Conservation (phyloP, 2,329 filamentous ascomycete species). For the Stemphylium beticola region DNA sequence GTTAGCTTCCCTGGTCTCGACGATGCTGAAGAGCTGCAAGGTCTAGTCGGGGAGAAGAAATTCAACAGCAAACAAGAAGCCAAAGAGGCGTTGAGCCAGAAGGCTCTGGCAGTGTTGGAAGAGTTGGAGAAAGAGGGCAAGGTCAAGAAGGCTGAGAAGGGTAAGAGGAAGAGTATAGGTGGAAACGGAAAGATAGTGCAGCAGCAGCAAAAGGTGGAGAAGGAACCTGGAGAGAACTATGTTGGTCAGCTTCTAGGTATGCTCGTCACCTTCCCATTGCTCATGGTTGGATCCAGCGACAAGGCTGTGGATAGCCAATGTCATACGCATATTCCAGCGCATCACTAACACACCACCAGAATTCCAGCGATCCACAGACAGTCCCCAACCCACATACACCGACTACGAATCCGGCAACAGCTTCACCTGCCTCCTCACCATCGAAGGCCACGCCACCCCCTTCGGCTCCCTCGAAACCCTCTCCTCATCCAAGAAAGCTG, state of each 20-base stretch:
- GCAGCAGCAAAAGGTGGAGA: not conserved
- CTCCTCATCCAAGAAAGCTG: slow-evolving; percentile 51
- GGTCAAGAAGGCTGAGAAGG: slow-evolving; percentile 26
- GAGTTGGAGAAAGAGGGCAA: slow-evolving; percentile 29
- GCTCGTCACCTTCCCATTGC: slow-evolving; percentile 3
- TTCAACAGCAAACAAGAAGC: slow-evolving; percentile 52
- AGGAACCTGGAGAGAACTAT: slow-evolving; percentile 33
- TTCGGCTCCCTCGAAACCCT: slow-evolving; percentile 46
- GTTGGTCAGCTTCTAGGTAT: slow-evolving; percentile 49
- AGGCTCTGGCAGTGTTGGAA: slow-evolving; percentile 37
- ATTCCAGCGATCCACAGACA: slow-evolving; percentile 35
- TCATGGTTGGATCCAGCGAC: too few relatives aligned
- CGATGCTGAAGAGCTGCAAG: slow-evolving; percentile 18
- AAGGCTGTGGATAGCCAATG: too few relatives aligned
- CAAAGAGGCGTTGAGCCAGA: slow-evolving; percentile 49
- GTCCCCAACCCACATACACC: slow-evolving; percentile 44
- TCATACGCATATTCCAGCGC: not conserved
- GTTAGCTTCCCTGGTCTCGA: slow-evolving; percentile 30
- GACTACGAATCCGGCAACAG: slow-evolving; percentile 42
- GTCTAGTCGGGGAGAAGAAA: slow-evolving; percentile 25
- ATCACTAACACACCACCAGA: slow-evolving; percentile 26
- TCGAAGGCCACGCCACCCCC: slow-evolving; percentile 27
- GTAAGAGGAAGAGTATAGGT: slow-evolving; percentile 23
- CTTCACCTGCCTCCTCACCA: slow-evolving; percentile 41
- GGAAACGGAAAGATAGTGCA: not conserved